Evolutionary conservation across 2,329 filamentous ascomycete species (phyloP).

Genomic region (Diplodia corticola): DNA sequence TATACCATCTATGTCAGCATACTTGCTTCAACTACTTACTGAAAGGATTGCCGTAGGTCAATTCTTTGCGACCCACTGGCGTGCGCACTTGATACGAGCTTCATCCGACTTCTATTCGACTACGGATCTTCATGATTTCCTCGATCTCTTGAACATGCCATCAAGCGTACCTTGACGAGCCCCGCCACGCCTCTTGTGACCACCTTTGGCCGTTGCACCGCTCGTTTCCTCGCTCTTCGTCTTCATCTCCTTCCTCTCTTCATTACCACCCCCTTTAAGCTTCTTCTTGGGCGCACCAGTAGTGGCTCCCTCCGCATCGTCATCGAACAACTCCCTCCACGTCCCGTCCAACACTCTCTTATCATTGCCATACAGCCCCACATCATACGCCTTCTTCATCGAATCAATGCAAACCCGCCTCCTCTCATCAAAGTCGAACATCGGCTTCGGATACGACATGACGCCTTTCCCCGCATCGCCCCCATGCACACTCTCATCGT

Average conservation of each 20-base stretch:
- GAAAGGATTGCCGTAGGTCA: no score
- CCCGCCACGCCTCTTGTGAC: constrained; percentile 1
- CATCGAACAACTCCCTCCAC: constrained; percentile 53
- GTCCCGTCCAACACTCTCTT: constrained; percentile 61
- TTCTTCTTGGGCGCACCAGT: constrained; percentile 42
- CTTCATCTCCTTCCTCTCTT: background rate
- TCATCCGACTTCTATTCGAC: background rate
- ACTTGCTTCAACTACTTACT: no score
- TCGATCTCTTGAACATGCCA: constrained; percentile 24
- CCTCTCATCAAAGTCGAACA: constrained; percentile 71
- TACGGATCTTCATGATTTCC: background rate
- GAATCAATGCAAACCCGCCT: constrained; percentile 63
- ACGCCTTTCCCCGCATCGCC: constrained; percentile 32
- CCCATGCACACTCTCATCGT: constrained; percentile 31
- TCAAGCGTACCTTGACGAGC: constrained; percentile 23
- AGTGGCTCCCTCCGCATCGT: constrained; percentile 49
- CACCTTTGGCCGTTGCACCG: background rate
- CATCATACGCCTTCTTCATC: constrained; percentile 69
- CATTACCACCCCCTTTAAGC: background rate
- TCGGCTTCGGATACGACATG: constrained; percentile 66
- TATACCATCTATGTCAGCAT: no score
- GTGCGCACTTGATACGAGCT: no score
- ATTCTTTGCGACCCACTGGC: no score
- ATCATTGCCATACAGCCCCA: constrained; percentile 66
- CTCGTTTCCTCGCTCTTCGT: background rate